Evolutionary conservation across 1,139 yeast species (phyloP), one percentile per base, ranked within the genome.

Genomic region (Entelexis paramagnoliae): DNA sequence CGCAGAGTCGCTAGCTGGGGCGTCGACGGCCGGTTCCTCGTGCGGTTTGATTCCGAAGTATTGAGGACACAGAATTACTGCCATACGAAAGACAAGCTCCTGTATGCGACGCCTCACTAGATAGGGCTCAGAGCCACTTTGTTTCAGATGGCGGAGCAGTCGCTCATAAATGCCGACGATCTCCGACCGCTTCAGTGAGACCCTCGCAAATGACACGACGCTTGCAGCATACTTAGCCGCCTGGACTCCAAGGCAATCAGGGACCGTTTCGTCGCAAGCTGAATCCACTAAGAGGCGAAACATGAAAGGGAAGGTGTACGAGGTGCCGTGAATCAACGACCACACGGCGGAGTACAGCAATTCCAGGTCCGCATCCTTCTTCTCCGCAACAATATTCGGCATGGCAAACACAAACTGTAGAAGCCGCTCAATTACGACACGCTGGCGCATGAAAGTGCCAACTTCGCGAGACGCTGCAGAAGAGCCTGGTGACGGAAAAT

Each of bases 231-330:
- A 47, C 40, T 32, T 32, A 7, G 53, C 53, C 4, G 51, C 49
- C 8, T 47, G 48, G 2, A 46, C 47, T 1, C 55, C 40, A n/a
- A 47, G n/a, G 17, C 29, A 19, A 5, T 34, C 17, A 9, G 51
- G 49, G 4, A 24, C 17, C 2, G 20, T 17, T 9, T 17, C 24
- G 32, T 52, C 55, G 7, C 29, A 16, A 9, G 47, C 48, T 2
- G 32, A 17, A 3, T 35, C 42, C 3, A 51, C 13, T 7, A 53
- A 14, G 1, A 46, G 28, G 3, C 19, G 22, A 17, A 30, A 17
- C 51, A 40, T 35, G 32, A 35, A 8, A 2, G 56, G 52, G 16
- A 53, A 53, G 14, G 54, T 36, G 38, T 36, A 53, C 7, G 41
- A 14, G 1, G 40, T 32, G 2, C 34, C 8, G 19, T 35, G 43